Evolutionary conservation across 257 asterid genomes (phyloP).

Genomic region (Petrea volubilis): DNA sequence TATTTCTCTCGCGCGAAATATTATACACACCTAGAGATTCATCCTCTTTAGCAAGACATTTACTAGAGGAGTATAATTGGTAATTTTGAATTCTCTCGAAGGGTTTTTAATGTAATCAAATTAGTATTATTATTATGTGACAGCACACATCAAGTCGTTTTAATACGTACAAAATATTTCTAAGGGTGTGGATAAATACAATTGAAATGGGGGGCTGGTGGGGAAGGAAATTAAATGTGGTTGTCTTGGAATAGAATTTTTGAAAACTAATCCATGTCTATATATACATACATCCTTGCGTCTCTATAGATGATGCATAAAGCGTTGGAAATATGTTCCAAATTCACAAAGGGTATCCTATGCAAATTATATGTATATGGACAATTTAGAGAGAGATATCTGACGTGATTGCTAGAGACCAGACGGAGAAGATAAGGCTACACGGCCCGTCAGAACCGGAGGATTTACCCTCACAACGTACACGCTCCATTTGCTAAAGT

Average conservation of each 20-base stretch:
- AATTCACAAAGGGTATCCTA: constrained; percentile 27
- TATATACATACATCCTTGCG: neutral
- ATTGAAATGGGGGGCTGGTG: constrained; percentile 15
- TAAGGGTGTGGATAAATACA: neutral
- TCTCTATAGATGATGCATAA: neutral
- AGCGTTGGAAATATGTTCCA: constrained; percentile 9
- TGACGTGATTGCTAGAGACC: constrained; percentile 19
- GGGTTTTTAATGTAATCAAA: no score
- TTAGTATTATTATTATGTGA: neutral
- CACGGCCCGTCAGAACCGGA: constrained; percentile 34
- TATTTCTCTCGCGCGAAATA: no score
- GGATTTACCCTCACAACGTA: neutral
- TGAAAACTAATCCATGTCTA: neutral
- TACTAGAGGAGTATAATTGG: no score
- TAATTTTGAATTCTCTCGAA: no score
- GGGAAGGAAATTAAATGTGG: constrained; percentile 1
- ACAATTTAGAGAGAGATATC: constrained; percentile 13
- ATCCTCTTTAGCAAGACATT: no score
- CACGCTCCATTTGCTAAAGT: neutral
- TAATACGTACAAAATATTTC: constrained; percentile 11
- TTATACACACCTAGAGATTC: no score
- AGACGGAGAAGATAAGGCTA: constrained; percentile 23
- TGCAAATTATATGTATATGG: constrained; percentile 28
- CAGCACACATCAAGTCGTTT: constrained; percentile 4
- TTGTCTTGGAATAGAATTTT: neutral